Evolutionary conservation across 2,329 filamentous ascomycete genomes (phyloP), one percentile per base, ranked within the genome.

Genomic region (Cladosporium sp.): DNA sequence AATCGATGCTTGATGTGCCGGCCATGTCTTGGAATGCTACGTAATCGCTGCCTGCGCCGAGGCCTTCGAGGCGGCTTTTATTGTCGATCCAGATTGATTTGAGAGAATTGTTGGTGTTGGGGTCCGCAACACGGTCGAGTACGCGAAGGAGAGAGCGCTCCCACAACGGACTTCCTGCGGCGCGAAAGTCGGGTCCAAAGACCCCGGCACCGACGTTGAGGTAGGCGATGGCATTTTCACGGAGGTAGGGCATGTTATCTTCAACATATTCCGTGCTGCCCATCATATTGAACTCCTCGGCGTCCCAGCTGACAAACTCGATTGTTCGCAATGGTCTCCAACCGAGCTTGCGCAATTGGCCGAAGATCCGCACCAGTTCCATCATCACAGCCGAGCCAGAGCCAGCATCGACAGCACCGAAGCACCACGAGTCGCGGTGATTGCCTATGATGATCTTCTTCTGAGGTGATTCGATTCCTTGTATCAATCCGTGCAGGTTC

Each of bases 301-400:
- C 95, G 77, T 99, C 95, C 95, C 95, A 99, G 38, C 92, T 97
- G 74, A 93, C 93, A 78, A 99, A 98, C 77, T 96, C 91, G 70
- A 99, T 96, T 3, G 92, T 96, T n/a, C 95, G 90, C 18, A 96
- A 83, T 1, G 95, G 95, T 30, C 91, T 86, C 95, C 95, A 99
- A 63, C 93, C 94, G 66, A 88, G 86, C 18, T 84, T 79, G 26
- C 89, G 83, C 18, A 98, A 85, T 69, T 92, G 88, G 49, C 93
- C 92, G 73, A 99, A 92, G 59, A 97, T 88, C 54, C 91, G 88
- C 26, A 91, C 89, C 66, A 98, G 84, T 80, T 99, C 95, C 64
- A 98, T 85, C 85, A 99, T 90, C 49, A 98, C 85, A 5, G 94
- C 94, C 0, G 93, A 96, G 32, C 94, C 95, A 64, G 91, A 91